These are phyloP conservation scores for Aethionema arabicum DNA, from an alignment of 345 rosid species.

Conservation along the genomic window DNA sequence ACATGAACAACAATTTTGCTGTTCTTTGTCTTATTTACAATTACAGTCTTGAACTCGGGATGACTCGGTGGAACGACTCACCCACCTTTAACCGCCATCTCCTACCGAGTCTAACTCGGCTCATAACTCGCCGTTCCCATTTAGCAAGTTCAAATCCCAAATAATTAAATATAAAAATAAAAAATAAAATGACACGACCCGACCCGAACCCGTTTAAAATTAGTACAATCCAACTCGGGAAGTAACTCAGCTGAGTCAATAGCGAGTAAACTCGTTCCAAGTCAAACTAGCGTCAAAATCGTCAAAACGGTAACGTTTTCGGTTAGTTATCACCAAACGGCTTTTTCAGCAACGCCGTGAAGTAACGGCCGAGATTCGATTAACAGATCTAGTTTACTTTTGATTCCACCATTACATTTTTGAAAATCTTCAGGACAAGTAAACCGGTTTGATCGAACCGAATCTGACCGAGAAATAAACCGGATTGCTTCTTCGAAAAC, in stretches of 20 bases:
- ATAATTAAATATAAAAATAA: neutral
- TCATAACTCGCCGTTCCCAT: conserved; percentile 22
- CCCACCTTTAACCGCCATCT: conserved; percentile 59
- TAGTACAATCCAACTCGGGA: conserved; percentile 28
- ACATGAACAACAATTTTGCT: conserved; percentile 3
- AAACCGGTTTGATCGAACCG: conserved; percentile 47
- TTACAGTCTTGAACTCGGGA: conserved; percentile 45
- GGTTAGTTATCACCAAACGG: conserved; percentile 42
- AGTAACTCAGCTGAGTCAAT: conserved; percentile 29
- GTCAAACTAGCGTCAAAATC: conserved; percentile 39
- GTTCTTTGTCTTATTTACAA: conserved; percentile 28
- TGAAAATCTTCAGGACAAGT: conserved; percentile 57
- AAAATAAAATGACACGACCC: neutral
- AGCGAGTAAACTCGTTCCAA: conserved; percentile 33
- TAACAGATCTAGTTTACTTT: conserved; percentile 52
- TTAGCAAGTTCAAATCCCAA: neutral
- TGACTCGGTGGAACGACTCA: conserved; percentile 64
- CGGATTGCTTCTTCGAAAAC: conserved; percentile 76
- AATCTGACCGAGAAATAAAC: conserved; percentile 64
- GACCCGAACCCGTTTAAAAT: conserved; percentile 27
- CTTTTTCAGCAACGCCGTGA: conserved; percentile 49
- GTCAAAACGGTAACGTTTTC: neutral
- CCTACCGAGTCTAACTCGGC: conserved; percentile 34
- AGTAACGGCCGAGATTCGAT: conserved; percentile 83
- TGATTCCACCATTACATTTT: conserved; percentile 48